Evolutionary conservation across 2,329 filamentous ascomycete species (phyloP), one percentile per base, ranked within the genome.

Genomic region (Aspergillus pseudoterreus): DNA sequence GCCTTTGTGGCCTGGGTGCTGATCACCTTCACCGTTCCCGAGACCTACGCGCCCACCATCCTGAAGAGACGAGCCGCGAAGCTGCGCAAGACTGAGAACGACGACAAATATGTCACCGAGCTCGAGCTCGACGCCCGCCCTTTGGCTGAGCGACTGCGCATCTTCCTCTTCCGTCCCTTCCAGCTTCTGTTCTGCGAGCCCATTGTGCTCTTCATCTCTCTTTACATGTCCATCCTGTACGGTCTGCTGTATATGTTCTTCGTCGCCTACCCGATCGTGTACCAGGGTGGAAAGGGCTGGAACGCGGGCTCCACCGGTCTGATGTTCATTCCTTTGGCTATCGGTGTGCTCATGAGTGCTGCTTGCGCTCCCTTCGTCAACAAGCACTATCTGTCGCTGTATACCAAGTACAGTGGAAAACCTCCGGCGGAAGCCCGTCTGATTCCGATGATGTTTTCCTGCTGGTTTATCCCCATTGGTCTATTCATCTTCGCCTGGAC

Each of bases 21-120:
- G 54, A 91, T 94, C 69, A 86, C 85, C 27, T 92, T 95, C 71
- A 94, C 89, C n/a, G 86, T 95, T 0, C 89, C 90, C 1, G 91
- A 95, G 71, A 96, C 91, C 0, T 95, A 94, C 67, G 85, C 90
- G 0, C 90, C 91, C 0, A 87, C 83, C 0, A 84, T 96, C 46
- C 81, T 96, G 14, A 80, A 82, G 47, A 74, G 73, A 27, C 81
- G 90, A 11, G 91, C 91, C 2, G 77, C 79, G 63, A 88, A 88
- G 67, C 74, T 94, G 54, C 82, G 90, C 47, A 82, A 85, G 65
- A 70, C 83, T 30, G 87, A 88, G 1, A 84, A 85, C 19, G 81
- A 89, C 55, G 59, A 74, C 1, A 81, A 81, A 54, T 86, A 86
- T 64, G 87, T 90, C 36, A 92, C 90, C 0, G 88, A 94, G 69